Evolutionary conservation across 495 filamentous ascomycete species (phyloP).

Genomic region (Hypomontagnella submonticulosa): DNA sequence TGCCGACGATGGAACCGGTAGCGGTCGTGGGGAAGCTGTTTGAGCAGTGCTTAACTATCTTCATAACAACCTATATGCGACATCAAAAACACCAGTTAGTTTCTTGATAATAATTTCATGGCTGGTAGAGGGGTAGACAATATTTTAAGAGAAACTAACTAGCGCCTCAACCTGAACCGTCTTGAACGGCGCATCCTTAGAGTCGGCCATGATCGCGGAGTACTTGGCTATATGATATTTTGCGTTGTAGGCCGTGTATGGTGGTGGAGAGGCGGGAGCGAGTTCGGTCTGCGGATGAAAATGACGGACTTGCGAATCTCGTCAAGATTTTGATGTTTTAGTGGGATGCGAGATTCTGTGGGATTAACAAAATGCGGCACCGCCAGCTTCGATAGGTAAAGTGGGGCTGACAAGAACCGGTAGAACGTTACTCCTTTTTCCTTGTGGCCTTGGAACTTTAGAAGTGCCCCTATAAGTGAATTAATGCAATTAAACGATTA

Average conservation of each 20-base stretch:
- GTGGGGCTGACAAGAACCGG: conserved; percentile 8
- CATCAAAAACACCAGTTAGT: conserved; percentile 14
- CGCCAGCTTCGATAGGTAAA: conserved; percentile 9
- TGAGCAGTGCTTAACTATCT: conserved; percentile 93
- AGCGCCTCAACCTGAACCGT: conserved; percentile 87
- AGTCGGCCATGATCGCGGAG: conserved; percentile 54
- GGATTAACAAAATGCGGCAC: conserved; percentile 30
- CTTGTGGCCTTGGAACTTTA: too few species aligned
- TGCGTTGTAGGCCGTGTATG: neutral
- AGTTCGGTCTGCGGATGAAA: conserved; percentile 6
- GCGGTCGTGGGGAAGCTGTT: conserved; percentile 87
- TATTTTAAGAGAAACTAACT: conserved; percentile 58
- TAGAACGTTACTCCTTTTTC: neutral
- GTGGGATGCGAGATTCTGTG: conserved; percentile 49
- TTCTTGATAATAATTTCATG: neutral
- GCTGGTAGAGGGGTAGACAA: conserved; percentile 20
- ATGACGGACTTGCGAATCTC: conserved; percentile 40
- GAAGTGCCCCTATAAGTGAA: neutral
- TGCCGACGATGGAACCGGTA: conserved; percentile 89
- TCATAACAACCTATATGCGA: conserved; percentile 83
- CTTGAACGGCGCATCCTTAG: conserved; percentile 73
- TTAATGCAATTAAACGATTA: conserved; percentile 10
- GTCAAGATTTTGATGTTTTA: conserved; percentile 43
- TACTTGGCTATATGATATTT: conserved; percentile 8
- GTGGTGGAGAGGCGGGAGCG: conserved; percentile 1